Percentiles rank a stretch among this genome's conserved stretches.
These are phyloP conservation scores for Podosphaera aphanis DNA, from an alignment of 2,329 filamentous ascomycete genomes.

Conservation along the genomic window DNA sequence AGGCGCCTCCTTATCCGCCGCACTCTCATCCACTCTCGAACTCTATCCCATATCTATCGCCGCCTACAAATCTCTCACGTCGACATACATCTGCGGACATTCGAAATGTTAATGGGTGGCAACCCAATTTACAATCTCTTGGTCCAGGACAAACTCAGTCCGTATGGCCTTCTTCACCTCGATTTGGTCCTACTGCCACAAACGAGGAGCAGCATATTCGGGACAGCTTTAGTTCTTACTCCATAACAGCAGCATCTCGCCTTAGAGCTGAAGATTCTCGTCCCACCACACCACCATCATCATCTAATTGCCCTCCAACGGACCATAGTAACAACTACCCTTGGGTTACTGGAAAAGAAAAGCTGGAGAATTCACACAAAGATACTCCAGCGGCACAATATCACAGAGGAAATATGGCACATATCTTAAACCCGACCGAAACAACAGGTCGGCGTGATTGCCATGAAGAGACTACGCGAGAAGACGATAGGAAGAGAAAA, in stretches of 20 bases:
- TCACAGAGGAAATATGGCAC: conserved; percentile 45
- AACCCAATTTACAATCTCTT: conserved; percentile 38
- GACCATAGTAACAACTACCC: conserved; percentile 16
- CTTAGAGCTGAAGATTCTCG: conserved; percentile 12
- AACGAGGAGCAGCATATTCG: conserved; percentile 29
- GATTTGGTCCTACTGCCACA: conserved; percentile 22
- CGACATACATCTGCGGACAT: conserved; percentile 94
- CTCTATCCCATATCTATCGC: conserved; percentile 24
- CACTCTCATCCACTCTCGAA: conserved; percentile 41
- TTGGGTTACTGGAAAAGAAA: conserved; percentile 14
- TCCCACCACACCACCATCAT: conserved; percentile 16
- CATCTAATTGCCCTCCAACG: conserved; percentile 11
- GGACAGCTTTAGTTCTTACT: conserved; percentile 40
- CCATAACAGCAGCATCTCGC: conserved; percentile 20
- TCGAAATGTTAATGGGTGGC: conserved; percentile 56
- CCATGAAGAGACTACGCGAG: conserved; percentile 36
- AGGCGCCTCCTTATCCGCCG: conserved; percentile 34
- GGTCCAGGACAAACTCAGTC: conserved; percentile 35
- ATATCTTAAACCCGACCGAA: conserved; percentile 46
- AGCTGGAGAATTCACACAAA: conserved; percentile 11
- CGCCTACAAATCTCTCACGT: conserved; percentile 48
- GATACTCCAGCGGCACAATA: conserved; percentile 36
- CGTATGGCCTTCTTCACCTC: conserved; percentile 46
- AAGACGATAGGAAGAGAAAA: conserved; percentile 36
- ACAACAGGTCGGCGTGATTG: conserved; percentile 42